A percentile compares a stretch with the other conserved stretches of the same genome.
Conservation (phyloP, 1,139 yeast genomes). For the Scheffersomyces segobiensis region DNA sequence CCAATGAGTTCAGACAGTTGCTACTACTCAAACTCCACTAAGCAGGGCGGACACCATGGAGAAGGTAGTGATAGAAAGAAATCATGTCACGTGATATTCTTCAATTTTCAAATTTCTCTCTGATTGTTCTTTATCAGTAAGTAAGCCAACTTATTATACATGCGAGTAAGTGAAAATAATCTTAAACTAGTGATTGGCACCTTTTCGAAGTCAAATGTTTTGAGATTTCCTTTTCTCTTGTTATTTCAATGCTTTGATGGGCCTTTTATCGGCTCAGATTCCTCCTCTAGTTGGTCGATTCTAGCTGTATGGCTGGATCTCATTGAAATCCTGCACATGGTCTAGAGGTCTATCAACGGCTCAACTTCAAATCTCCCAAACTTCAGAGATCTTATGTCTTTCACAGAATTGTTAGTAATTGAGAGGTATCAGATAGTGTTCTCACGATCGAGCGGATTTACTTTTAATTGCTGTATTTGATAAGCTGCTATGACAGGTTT, state of each 20-base stretch:
- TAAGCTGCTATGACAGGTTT: slow-evolving; percentile 26
- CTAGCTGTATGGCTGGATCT: background rate
- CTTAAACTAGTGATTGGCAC: background rate
- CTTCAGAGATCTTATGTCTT: background rate
- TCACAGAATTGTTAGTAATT: background rate
- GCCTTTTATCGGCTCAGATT: background rate
- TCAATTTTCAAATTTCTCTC: background rate
- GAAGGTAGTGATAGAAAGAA: background rate
- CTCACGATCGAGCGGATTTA: background rate
- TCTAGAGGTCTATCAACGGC: background rate
- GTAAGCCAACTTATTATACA: too few species aligned
- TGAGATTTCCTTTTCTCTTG: background rate
- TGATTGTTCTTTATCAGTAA: too few species aligned
- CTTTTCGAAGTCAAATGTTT: too few species aligned
- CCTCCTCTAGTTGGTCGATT: background rate
- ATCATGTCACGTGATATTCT: background rate
- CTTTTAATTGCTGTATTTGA: too few species aligned
- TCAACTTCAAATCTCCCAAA: background rate
- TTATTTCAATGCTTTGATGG: background rate
- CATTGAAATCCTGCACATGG: background rate
- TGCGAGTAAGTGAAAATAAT: background rate
- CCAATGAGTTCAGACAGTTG: background rate
- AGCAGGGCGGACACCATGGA: background rate
- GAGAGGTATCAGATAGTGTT: background rate
- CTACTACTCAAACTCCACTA: background rate